Evolutionary conservation across 495 filamentous ascomycete species (phyloP), one percentile per base, ranked within the genome.

Genomic region (Penicillium verhagenii): DNA sequence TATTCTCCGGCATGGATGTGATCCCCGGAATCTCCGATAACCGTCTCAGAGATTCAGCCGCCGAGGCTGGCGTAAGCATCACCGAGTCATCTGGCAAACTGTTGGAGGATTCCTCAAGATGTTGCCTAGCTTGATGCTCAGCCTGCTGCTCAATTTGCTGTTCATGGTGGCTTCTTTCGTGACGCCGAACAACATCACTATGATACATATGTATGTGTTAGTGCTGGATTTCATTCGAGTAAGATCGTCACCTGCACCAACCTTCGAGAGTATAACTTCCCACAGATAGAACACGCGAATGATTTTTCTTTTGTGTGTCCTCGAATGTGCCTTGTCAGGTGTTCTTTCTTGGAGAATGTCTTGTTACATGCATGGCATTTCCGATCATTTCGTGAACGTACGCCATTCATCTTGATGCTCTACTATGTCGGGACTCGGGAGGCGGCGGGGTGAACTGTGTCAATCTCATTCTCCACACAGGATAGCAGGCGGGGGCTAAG

Each of bases 251-350:
- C 18, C 19, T 31, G 33, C 21, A 24, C 16, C 20, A 25, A 68
- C 62, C 58, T 65, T 46, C 65, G 54, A 19, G 68, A 63, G 23
- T 67, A 69, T 21, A 58, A 46, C 50, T 60, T 70, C 4, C 55
- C 63, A 58, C 70, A 73, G 18, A 59, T 33, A 8, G 58, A 25
- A 39, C 70, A 73, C 26, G 44, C 48, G 50, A 69, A 70, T 0
- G 70, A 69, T 24, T 57, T 62, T 42, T 73, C 70, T 38, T 65
- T 66, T 2, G 67, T 73, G 47, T 72, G 70, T 9, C 57, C 68
- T 31, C 69, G 69, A 29, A 67, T 49, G 48, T 73, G 70, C 19
- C 68, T 49, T 9, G 60, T 65, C 16, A 73, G 64, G 51, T 70
- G 66, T 25, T 70, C 64, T 23, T 58, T 57, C 19, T 73, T 70